Percentiles rank a stretch among this genome's conserved stretches.
Evolutionary conservation across 1,284 basidiomycete species (phyloP).

Genomic region (Pascua guehoae): DNA sequence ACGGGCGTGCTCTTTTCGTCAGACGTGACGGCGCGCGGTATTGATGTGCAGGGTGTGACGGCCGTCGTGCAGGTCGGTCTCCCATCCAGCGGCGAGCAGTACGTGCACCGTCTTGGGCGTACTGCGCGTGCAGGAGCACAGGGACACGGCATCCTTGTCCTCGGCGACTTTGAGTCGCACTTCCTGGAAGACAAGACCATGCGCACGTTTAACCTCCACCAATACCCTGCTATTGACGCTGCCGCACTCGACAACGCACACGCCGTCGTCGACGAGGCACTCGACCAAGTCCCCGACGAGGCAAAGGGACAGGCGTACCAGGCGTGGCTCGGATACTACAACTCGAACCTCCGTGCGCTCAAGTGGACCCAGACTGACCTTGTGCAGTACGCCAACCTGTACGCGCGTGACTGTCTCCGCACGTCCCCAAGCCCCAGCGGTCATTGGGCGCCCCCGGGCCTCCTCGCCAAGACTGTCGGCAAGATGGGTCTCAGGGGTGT

Average conservation of each 20-base stretch:
- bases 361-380: slow-evolving; percentile 52
- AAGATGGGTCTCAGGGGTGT: slow-evolving; percentile 62
- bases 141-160: slow-evolving; percentile 59
- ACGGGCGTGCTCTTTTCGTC: slow-evolving; percentile 54
- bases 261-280: slow-evolving; percentile 34
- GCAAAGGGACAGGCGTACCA: slow-evolving; percentile 57
- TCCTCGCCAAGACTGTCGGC: slow-evolving; percentile 57
- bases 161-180: slow-evolving; percentile 56
- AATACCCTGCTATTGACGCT: slow-evolving; percentile 21
- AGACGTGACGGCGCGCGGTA: slow-evolving; percentile 55
- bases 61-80: slow-evolving; percentile 58
- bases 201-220: slow-evolving; percentile 50
- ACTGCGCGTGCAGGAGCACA: slow-evolving; percentile 55
- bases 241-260: slow-evolving; percentile 14
- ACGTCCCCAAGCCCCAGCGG: slow-evolving; percentile 46
- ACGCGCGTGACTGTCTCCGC: slow-evolving; percentile 52
- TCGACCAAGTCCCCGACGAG: slow-evolving; percentile 38
- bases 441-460: slow-evolving; percentile 45
- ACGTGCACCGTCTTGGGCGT: slow-evolving; percentile 53
- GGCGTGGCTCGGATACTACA: slow-evolving; percentile 62
- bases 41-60: slow-evolving; percentile 52
- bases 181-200: slow-evolving; percentile 57
- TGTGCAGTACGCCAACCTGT: slow-evolving; percentile 54
- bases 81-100: slow-evolving; percentile 50
- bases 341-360: slow-evolving; percentile 50